Base-by-base conservation (phyloP, 1,284 basidiomycete species). In the Malassezia sp. region DNA sequence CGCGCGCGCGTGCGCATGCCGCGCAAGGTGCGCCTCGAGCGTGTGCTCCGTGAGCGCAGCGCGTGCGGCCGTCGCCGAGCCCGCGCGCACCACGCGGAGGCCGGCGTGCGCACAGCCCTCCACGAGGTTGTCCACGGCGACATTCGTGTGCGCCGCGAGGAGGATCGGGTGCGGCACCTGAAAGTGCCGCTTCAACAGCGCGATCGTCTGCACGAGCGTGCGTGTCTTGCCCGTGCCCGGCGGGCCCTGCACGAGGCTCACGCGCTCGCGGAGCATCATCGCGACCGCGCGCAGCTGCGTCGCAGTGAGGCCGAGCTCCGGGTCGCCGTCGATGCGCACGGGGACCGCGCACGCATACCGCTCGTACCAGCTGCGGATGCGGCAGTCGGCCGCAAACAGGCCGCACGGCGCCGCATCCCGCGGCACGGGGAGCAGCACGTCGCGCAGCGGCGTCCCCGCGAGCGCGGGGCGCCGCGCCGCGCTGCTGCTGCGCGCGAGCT, bases 221-320 rank as follows among this genome's bases (percentile, higher is more conserved):
- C 83, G 81, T 1, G 88, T 91, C 72, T 95, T 95, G 36, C 89
- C 87, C 0, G 89, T 95, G n/a, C 89, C 89, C 5, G 89, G 89
- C 18, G 89, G 89, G 12, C 89, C 89, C 73, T 93, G 89, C 17
- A 93, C 79, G 18, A 93, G 74, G 63, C 82, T 84, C 28, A 87
- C 71, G 24, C 80, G 74, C 57, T 87, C 77, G 5, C 80, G 79
- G 34, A 93, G 76, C 83, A 91, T 90, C 73, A 80, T 78, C 1
- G 87, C 88, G 38, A 90, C 79, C 0, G 89, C 89, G 45, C 79
- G 75, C 42, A 78, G 76, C 71, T 95, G 88, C n/a, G 81, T 83
- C 9, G 71, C 63, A 63, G 91, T 93, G 54, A 93, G 70, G 0
- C 75, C 75, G 1, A 91, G 68, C 2, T 75, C 71, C 0, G 88